Conservation (phyloP, 306 rosid species). For the Carpinus fangiana region DNA sequence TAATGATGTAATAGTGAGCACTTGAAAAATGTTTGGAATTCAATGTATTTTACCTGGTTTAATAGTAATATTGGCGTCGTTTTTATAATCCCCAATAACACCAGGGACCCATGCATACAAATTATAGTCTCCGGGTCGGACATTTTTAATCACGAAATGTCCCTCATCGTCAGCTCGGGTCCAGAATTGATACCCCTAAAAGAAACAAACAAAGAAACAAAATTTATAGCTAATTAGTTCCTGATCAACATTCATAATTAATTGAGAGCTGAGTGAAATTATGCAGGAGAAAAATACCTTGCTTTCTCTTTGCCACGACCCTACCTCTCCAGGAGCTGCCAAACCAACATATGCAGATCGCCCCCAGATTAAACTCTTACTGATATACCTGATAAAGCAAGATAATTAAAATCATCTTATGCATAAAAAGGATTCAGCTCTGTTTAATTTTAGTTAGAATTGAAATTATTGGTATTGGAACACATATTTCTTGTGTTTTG, state of each 20-base stretch:
- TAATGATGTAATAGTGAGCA: no score
- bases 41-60: slow-evolving; percentile 34
- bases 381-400: slow-evolving; percentile 15
- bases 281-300: slow-evolving; percentile 11
- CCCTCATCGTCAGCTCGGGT: slow-evolving; percentile 51
- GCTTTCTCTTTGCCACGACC: slow-evolving; percentile 46
- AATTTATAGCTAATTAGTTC: not conserved
- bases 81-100: slow-evolving; percentile 66
- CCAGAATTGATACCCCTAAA: slow-evolving; percentile 92
- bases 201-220: slow-evolving; percentile 4
- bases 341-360: slow-evolving; percentile 36
- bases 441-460: no score
- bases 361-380: slow-evolving; percentile 7
- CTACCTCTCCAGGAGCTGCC: slow-evolving; percentile 36
- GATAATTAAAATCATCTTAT: not conserved
- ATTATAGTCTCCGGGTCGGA: slow-evolving; percentile 65
- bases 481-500: no score
- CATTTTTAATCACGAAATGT: slow-evolving; percentile 48
- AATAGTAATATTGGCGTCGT: slow-evolving; percentile 40
- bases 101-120: slow-evolving; percentile 83
- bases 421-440: no score
- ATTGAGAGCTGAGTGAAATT: not conserved
- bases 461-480: no score
- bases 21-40: no score
- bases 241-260: not conserved